Evolutionary conservation across 345 rosid species (phyloP).

Genomic region (Citrus unshiu): DNA sequence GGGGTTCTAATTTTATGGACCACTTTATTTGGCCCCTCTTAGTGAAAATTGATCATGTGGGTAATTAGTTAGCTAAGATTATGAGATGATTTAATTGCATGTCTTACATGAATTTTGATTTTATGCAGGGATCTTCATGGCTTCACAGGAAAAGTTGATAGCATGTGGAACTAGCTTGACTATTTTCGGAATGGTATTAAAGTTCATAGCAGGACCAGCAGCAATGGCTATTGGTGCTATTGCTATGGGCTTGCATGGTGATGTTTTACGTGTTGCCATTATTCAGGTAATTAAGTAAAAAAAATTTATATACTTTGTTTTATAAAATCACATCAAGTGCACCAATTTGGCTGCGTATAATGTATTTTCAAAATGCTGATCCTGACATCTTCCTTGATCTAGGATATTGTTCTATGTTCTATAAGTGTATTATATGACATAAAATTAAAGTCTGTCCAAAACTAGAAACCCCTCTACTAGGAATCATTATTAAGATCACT

Average conservation of each 20-base stretch:
- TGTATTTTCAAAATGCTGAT: not conserved
- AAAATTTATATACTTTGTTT: not conserved
- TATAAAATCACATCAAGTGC: not conserved
- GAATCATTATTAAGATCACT: not conserved
- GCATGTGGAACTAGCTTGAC: slow-evolving; percentile 66
- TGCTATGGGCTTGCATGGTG: slow-evolving; percentile 63
- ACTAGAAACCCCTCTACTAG: not conserved
- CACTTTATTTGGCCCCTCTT: too few relatives aligned
- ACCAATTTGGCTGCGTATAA: not conserved
- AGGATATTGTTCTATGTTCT: not conserved
- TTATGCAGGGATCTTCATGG: slow-evolving; percentile 79
- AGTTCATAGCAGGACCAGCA: slow-evolving; percentile 69
- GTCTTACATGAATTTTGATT: not conserved
- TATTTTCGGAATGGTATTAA: slow-evolving; percentile 51
- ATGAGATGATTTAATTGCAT: too few relatives aligned
- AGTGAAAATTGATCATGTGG: too few relatives aligned
- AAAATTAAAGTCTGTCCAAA: not conserved
- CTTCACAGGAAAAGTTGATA: slow-evolving; percentile 66
- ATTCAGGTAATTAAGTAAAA: slow-evolving; percentile 46
- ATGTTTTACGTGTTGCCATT: slow-evolving; percentile 66
- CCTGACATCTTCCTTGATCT: not conserved
- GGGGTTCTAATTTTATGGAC: too few relatives aligned
- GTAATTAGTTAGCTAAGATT: too few relatives aligned
- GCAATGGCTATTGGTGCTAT: slow-evolving; percentile 68
- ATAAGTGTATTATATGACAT: not conserved